Conservation (phyloP, 176 grass and related monocot species). For the Oryza meyeriana region DNA sequence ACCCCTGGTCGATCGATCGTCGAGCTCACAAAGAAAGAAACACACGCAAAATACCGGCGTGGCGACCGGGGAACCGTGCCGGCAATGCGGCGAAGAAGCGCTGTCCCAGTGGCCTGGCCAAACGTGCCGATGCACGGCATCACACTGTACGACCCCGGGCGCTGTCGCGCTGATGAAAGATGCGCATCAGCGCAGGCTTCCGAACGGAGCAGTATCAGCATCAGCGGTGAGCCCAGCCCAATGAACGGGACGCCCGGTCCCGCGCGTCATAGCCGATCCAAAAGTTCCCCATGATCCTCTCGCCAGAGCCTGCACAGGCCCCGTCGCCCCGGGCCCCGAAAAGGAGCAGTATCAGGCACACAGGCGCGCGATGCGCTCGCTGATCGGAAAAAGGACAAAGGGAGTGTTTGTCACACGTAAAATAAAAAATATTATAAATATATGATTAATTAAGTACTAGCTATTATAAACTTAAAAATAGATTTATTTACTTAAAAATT, state of each 20-base stretch:
- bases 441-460: too few species aligned
- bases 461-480: too few species aligned
- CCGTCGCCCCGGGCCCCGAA: background rate
- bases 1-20: background rate
- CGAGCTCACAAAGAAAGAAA: background rate
- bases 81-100: background rate
- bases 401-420: too few species aligned
- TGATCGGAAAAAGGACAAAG: too few species aligned
- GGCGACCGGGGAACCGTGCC: background rate
- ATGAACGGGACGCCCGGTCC: background rate
- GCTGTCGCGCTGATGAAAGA: background rate
- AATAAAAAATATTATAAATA: too few species aligned
- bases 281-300: background rate
- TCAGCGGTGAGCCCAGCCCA: background rate
- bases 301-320: background rate
- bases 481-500: too few species aligned
- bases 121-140: background rate
- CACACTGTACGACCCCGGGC: background rate
- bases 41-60: background rate
- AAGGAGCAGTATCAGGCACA: background rate
- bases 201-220: background rate
- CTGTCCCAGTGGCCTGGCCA: background rate
- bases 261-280: background rate
- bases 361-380: too few species aligned
- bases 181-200: background rate